Evolutionary conservation across 2,329 filamentous ascomycete genomes (phyloP).

Genomic region (Fusarium scirpi): DNA sequence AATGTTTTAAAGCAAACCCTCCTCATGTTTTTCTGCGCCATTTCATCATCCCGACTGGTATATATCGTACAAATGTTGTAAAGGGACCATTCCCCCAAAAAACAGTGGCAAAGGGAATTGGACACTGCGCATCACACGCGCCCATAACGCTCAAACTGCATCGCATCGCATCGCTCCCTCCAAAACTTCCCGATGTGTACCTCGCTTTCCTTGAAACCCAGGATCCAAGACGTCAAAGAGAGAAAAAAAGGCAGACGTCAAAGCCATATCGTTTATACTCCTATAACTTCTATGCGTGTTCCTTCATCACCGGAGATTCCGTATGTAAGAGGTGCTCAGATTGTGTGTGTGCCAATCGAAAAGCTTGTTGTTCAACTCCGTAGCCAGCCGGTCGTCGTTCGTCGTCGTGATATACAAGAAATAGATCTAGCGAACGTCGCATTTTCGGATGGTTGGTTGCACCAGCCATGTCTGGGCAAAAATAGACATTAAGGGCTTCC

Average conservation of each 20-base stretch:
- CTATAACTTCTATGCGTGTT: slow-evolving; percentile 46
- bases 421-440: slow-evolving; percentile 21
- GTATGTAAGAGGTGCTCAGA: slow-evolving; percentile 37
- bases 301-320: slow-evolving; percentile 43
- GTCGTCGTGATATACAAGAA: slow-evolving; percentile 47
- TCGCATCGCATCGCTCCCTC: not conserved
- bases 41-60: slow-evolving; percentile 37
- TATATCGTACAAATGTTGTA: slow-evolving; percentile 40
- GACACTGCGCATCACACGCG: slow-evolving; percentile 8
- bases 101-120: slow-evolving; percentile 18
- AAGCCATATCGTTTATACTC: slow-evolving; percentile 42
- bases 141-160: slow-evolving; percentile 8
- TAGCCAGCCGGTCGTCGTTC: slow-evolving; percentile 42
- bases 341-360: slow-evolving; percentile 38
- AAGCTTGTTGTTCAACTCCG: slow-evolving; percentile 25
- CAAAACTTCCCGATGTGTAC: slow-evolving; percentile 11
- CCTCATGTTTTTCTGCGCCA: slow-evolving; percentile 38
- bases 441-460: slow-evolving; percentile 7
- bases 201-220: slow-evolving; percentile 12
- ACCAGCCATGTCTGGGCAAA: slow-evolving; percentile 20
- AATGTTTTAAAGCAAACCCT: slow-evolving; percentile 25
- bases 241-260: slow-evolving; percentile 24
- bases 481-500: slow-evolving; percentile 37
- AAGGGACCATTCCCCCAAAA: slow-evolving; percentile 6
- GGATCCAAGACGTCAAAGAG: slow-evolving; percentile 17